Evolutionary conservation across 306 rosid genomes (phyloP).

Genomic region (Vigna hirtella): DNA sequence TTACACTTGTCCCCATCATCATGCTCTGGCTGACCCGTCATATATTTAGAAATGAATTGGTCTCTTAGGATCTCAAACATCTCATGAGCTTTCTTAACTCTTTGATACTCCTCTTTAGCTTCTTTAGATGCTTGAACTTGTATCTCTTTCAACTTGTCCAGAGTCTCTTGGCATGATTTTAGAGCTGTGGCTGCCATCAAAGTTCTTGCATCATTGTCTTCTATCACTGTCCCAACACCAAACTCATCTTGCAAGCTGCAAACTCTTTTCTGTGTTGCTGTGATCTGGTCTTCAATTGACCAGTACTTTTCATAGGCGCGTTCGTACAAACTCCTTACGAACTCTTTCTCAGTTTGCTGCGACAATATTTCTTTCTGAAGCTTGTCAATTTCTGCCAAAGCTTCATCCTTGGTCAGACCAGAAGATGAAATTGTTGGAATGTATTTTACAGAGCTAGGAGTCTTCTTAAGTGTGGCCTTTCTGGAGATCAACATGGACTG

Average conservation of each 20-base stretch:
- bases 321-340: slow-evolving; percentile 85
- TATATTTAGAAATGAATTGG: slow-evolving; percentile 56
- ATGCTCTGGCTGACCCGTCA: not conserved
- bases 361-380: slow-evolving; percentile 80
- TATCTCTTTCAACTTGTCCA: slow-evolving; percentile 61
- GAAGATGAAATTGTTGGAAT: slow-evolving; percentile 39
- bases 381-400: slow-evolving; percentile 67
- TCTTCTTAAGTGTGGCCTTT: slow-evolving; percentile 51
- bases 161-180: slow-evolving; percentile 75
- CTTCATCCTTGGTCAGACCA: slow-evolving; percentile 66
- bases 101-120: slow-evolving; percentile 63
- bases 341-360: slow-evolving; percentile 91
- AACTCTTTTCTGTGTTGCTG: slow-evolving; percentile 67
- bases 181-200: slow-evolving; percentile 87
- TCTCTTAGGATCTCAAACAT: slow-evolving; percentile 66
- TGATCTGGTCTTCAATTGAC: slow-evolving; percentile 74
- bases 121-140: slow-evolving; percentile 67
- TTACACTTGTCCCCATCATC: slow-evolving; percentile 19
- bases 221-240: slow-evolving; percentile 66
- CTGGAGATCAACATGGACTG: slow-evolving; percentile 62
- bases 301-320: slow-evolving; percentile 71
- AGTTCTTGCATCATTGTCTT: slow-evolving; percentile 79
- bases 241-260: slow-evolving; percentile 82
- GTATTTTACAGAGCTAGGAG: slow-evolving; percentile 45
- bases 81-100: slow-evolving; percentile 61